Conservation (phyloP, 495 filamentous ascomycete species). For the Aspergillus olivimuriae region DNA sequence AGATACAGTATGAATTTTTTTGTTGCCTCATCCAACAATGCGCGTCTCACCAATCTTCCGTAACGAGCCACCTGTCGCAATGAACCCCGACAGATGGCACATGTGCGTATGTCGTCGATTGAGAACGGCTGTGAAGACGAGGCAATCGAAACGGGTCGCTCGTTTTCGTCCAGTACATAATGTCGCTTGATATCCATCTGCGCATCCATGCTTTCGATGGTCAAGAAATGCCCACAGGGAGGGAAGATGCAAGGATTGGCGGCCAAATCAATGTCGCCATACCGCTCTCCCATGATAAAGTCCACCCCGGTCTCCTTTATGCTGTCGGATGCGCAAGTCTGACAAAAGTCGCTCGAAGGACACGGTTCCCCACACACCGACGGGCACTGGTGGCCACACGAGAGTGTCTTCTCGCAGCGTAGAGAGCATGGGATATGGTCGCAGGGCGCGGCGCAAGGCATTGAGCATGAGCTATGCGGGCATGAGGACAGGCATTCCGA, state of each 20-base stretch:
- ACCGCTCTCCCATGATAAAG: conserved; percentile 42
- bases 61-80: conserved; percentile 60
- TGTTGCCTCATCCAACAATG: conserved; percentile 58
- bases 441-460: conserved; percentile 59
- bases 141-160: conserved; percentile 36
- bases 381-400: conserved; percentile 65
- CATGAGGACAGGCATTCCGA: conserved; percentile 51
- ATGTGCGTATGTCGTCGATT: conserved; percentile 47
- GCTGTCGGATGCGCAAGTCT: conserved; percentile 40
- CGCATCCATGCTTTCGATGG: conserved; percentile 55
- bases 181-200: conserved; percentile 54
- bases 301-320: conserved; percentile 48
- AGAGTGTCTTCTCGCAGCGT: conserved; percentile 50
- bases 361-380: conserved; percentile 63
- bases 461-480: conserved; percentile 49
- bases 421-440: conserved; percentile 60
- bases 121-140: conserved; percentile 45
- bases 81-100: conserved; percentile 58
- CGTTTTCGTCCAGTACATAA: conserved; percentile 44
- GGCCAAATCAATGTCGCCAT: conserved; percentile 51
- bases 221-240: conserved; percentile 61
- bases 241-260: conserved; percentile 56
- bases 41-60: conserved; percentile 57
- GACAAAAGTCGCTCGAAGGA: conserved; percentile 49
- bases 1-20: conserved; percentile 57